A percentile compares a stretch with the other conserved stretches of the same genome.
These are phyloP conservation scores for Lichtheimia ornata DNA, from an alignment of 371 early-diverging fungal genomes.

Conservation along the genomic window DNA sequence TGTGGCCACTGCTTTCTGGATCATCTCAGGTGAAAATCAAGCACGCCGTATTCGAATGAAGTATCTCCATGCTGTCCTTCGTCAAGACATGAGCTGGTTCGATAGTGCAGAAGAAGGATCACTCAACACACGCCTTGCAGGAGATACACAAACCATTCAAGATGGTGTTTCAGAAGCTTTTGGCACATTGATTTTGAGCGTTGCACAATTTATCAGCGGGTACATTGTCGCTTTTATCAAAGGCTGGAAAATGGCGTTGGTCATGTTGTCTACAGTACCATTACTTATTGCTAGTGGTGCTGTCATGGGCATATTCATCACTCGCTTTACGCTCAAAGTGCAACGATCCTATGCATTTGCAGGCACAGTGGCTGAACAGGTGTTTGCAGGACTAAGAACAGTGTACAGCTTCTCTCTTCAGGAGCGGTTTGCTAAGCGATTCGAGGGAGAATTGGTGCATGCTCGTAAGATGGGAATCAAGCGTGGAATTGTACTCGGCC, in stretches of 20 bases:
- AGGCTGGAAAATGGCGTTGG: conserved; percentile 76
- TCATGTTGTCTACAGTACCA: conserved; percentile 71
- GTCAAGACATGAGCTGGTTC: conserved; percentile 89
- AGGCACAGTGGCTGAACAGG: conserved; percentile 85
- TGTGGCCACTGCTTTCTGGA: conserved; percentile 29
- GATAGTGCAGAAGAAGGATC: conserved; percentile 67
- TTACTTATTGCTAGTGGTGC: conserved; percentile 37
- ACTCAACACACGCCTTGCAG: conserved; percentile 66
- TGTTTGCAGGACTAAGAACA: conserved; percentile 78
- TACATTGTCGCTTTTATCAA: conserved; percentile 78
- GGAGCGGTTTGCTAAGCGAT: conserved; percentile 62
- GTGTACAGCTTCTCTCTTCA: conserved; percentile 81
- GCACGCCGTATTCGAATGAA: conserved; percentile 62
- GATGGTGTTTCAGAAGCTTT: conserved; percentile 86
- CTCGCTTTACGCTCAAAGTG: conserved; percentile 29
- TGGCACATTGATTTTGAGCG: conserved; percentile 51
- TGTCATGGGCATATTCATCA: conserved; percentile 67
- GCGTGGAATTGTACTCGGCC: conserved; percentile 40
- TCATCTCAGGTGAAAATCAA: conserved; percentile 36
- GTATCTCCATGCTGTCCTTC: conserved; percentile 73
- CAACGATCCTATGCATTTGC: conserved; percentile 71
- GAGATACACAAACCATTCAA: conserved; percentile 72
- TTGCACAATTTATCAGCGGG: conserved; percentile 14
- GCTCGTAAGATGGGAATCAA: conserved; percentile 46
- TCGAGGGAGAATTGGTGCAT: conserved; percentile 41